These are phyloP conservation scores for Kwoniella mangroviensis DNA, from an alignment of 768 basidiomycete species.

Conservation along the genomic window DNA sequence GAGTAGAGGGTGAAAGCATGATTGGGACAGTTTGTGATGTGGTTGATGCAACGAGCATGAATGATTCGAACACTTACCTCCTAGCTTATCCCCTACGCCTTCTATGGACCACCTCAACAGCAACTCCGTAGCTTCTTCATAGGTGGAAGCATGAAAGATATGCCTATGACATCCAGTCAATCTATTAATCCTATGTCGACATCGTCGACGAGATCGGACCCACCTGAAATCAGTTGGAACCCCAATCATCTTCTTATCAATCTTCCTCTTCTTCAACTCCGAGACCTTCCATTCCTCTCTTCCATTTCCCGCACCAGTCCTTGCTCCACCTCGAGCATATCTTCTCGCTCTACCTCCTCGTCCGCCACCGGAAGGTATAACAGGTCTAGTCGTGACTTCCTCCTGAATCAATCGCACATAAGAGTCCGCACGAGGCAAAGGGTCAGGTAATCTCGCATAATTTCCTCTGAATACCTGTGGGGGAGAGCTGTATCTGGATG, in stretches of 20 bases:
- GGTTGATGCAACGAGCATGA: not conserved
- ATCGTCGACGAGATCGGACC: conserved; percentile 3
- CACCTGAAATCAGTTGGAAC: conserved; percentile 55
- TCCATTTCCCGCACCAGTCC: conserved; percentile 5
- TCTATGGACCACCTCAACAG: conserved; percentile 55
- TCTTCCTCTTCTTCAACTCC: conserved; percentile 39
- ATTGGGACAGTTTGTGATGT: not conserved
- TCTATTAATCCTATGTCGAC: not conserved
- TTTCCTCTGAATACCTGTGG: not conserved
- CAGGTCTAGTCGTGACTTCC: not conserved
- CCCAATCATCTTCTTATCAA: conserved; percentile 53
- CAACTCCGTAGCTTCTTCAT: conserved; percentile 55
- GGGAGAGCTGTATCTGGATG: conserved; percentile 2
- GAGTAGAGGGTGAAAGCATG: no score
- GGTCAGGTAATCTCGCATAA: conserved; percentile 10
- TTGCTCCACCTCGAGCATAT: conserved; percentile 17
- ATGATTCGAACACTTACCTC: conserved; percentile 42
- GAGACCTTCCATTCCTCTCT: conserved; percentile 24
- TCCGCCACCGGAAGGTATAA: not conserved
- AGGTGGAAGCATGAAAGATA: conserved; percentile 52
- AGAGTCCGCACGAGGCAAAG: conserved; percentile 6
- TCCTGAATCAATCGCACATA: conserved; percentile 7
- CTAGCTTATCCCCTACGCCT: conserved; percentile 55
- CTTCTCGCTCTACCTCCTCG: conserved; percentile 17
- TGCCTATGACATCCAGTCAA: conserved; percentile 36